Percentiles rank a stretch among this genome's conserved stretches.
phyloP scores from a whole-genome alignment of 768 basidiomycete species.

The Suillus americanus region DNA sequence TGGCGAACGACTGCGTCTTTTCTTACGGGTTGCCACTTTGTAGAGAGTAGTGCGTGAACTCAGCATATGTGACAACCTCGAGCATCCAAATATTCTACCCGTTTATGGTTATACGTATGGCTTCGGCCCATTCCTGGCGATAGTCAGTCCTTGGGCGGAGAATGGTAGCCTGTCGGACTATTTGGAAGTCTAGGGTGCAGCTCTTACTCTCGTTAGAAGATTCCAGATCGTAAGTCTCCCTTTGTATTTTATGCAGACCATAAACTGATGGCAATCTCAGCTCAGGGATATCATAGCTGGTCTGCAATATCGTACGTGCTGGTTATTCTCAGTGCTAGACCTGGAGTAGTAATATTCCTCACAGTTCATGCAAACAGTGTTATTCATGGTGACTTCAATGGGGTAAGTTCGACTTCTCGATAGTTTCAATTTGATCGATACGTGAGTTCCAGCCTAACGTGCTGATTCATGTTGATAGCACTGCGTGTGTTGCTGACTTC shows the following conservation, averaged over 20 bases:
- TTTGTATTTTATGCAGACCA: not conserved
- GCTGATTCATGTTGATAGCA: conserved; percentile 31
- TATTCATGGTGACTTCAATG: conserved; percentile 11
- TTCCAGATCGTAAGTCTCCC: conserved; percentile 16
- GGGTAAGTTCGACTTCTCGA: not conserved
- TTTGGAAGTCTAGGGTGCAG: conserved; percentile 15
- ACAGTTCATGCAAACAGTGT: not conserved
- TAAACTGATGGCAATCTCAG: not conserved
- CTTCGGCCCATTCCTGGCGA: conserved; percentile 31
- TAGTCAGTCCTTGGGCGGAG: conserved; percentile 37
- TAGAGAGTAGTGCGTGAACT: conserved; percentile 19
- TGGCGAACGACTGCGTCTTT: not conserved
- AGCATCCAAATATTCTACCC: conserved; percentile 29
- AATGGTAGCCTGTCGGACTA: conserved; percentile 27
- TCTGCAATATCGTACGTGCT: not conserved
- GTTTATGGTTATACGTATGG: conserved; percentile 27
- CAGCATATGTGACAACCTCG: conserved; percentile 23
- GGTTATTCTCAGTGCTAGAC: not conserved
- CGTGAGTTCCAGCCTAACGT: conserved; percentile 31
- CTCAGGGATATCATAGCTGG: not conserved
- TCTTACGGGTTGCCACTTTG: conserved; percentile 9
- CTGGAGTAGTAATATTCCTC: not conserved
- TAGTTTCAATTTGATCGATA: not conserved
- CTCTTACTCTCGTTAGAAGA: conserved; percentile 2
- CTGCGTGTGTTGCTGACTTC: conserved; percentile 37